These are phyloP conservation scores for Colletotrichum sp. DNA, from an alignment of 2,329 filamentous ascomycete species.

Conservation along the genomic window DNA sequence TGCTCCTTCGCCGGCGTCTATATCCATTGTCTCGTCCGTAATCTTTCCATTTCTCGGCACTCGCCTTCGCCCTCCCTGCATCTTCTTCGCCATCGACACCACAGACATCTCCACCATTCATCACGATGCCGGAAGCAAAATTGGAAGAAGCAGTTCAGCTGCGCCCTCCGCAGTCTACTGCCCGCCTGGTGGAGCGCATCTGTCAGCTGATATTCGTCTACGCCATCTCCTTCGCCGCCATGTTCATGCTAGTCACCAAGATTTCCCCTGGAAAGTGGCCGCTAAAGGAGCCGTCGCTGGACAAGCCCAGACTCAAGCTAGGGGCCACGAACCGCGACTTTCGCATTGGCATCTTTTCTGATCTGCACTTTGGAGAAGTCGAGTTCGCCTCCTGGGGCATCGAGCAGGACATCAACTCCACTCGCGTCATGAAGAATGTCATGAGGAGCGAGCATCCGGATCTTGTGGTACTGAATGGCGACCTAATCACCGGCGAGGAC, in stretches of 20 bases:
- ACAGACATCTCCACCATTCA: not conserved
- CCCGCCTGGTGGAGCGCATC: constrained; percentile 6
- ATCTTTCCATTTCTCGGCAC: not conserved
- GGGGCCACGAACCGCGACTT: constrained; percentile 11
- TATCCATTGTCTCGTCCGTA: not conserved
- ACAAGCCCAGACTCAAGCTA: constrained; percentile 5
- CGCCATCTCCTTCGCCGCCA: constrained; percentile 16
- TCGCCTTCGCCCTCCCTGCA: not conserved
- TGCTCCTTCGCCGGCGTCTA: not conserved
- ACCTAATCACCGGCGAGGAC: constrained; percentile 67
- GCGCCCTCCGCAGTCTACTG: constrained; percentile 7
- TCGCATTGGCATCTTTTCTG: constrained; percentile 51
- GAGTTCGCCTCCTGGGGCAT: constrained; percentile 36
- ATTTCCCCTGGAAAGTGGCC: constrained; percentile 21
- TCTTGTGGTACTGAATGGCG: constrained; percentile 67
- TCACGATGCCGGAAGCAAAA: constrained; percentile 3
- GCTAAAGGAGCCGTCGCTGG: constrained; percentile 13
- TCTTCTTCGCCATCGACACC: not conserved
- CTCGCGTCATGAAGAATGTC: constrained; percentile 51
- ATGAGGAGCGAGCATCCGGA: constrained; percentile 51
- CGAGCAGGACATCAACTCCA: constrained; percentile 49
- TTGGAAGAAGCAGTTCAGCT: constrained; percentile 4
- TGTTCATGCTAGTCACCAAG: constrained; percentile 21
- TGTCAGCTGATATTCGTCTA: constrained; percentile 19
- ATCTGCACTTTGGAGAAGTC: constrained; percentile 63